Evolutionary conservation across 2,329 filamentous ascomycete genomes (phyloP).

Genomic region (Mollisia scopiformis): DNA sequence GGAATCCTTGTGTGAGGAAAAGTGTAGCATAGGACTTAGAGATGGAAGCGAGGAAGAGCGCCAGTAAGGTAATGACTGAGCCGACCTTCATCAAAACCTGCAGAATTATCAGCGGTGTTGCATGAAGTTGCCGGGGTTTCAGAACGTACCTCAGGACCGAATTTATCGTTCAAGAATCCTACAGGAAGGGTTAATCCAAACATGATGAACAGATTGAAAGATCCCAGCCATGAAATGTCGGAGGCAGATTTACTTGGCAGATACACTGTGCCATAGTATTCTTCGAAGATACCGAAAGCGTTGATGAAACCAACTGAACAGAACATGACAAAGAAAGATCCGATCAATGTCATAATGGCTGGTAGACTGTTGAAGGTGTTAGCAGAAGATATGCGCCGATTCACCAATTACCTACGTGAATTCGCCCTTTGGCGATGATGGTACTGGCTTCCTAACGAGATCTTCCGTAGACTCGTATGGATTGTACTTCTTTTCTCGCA

Average conservation of each 20-base stretch:
- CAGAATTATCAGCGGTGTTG: neutral
- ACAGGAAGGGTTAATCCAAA: conserved; percentile 28
- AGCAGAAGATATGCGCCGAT: no score
- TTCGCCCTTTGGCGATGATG: neutral
- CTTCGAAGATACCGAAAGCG: conserved; percentile 40
- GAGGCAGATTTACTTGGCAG: conserved; percentile 30
- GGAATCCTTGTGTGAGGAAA: conserved; percentile 34
- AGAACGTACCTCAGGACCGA: conserved; percentile 31
- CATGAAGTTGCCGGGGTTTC: neutral
- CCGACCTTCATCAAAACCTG: conserved; percentile 5
- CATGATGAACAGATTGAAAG: conserved; percentile 38
- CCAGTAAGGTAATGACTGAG: conserved; percentile 46
- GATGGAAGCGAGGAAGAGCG: conserved; percentile 36
- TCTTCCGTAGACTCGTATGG: neutral
- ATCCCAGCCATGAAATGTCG: conserved; percentile 40
- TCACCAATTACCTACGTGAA: conserved; percentile 21
- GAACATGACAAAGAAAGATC: conserved; percentile 29
- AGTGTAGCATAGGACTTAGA: conserved; percentile 38
- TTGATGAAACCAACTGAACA: conserved; percentile 40
- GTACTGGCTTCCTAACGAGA: neutral
- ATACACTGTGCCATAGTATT: conserved; percentile 33
- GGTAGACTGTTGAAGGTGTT: neutral
- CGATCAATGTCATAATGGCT: conserved; percentile 17
- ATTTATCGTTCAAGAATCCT: conserved; percentile 37
- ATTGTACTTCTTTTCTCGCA: neutral